Conservation (phyloP, 2,329 filamentous ascomycete genomes). For the Periconia sp. region DNA sequence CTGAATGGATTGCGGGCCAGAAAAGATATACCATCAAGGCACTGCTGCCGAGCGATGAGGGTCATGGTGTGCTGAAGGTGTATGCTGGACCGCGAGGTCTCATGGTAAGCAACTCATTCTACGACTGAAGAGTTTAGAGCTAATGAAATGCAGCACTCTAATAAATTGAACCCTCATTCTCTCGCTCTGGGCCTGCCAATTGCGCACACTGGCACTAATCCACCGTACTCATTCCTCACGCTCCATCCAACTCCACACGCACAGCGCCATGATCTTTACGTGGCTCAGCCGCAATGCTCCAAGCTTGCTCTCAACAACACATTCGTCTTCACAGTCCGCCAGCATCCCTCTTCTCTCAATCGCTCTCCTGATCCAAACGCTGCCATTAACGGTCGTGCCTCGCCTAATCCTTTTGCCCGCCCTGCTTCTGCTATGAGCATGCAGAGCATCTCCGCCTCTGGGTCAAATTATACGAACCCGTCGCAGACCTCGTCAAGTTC, state of each 20-base stretch:
- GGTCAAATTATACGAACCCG: constrained; percentile 59
- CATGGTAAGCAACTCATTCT: constrained; percentile 62
- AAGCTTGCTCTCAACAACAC: constrained; percentile 93
- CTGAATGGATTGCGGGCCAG: constrained; percentile 84
- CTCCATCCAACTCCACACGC: constrained; percentile 96
- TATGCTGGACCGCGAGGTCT: constrained; percentile 94
- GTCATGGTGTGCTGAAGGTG: constrained; percentile 83
- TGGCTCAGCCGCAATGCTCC: constrained; percentile 92
- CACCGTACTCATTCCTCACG: constrained; percentile 89
- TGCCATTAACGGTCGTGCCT: constrained; percentile 52
- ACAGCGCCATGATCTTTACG: constrained; percentile 95
- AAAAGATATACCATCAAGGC: constrained; percentile 96
- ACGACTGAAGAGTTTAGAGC: constrained; percentile 1
- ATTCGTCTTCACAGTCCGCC: constrained; percentile 94
- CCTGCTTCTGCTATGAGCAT: constrained; percentile 67
- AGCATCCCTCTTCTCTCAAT: constrained; percentile 75
- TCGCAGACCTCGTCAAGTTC: constrained; percentile 64
- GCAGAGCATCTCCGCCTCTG: constrained; percentile 60
- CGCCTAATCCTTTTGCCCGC: constrained; percentile 59
- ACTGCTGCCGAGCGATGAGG: constrained; percentile 88
- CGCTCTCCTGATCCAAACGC: constrained; percentile 42
- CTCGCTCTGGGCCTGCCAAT: constrained; percentile 90
- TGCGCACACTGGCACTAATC: constrained; percentile 89
- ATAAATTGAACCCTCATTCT: constrained; percentile 93
- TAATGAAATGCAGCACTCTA: constrained; percentile 69